These are phyloP conservation scores for Stevia rebaudiana DNA, from an alignment of 140 eudicot genomes.

Conservation along the genomic window DNA sequence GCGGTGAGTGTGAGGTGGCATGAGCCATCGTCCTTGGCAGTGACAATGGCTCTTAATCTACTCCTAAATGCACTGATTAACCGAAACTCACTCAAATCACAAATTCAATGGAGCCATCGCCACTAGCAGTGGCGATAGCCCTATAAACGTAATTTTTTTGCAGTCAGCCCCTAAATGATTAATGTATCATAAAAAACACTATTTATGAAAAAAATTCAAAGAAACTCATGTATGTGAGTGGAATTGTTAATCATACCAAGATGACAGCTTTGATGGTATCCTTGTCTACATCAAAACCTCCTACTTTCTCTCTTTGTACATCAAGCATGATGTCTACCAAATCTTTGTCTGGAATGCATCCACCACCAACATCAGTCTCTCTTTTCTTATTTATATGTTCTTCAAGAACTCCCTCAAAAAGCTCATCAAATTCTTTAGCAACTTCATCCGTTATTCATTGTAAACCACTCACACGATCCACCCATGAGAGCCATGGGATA, in stretches of 20 bases:
- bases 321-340: conserved; percentile 53
- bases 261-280: conserved; percentile 39
- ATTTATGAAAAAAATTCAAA: neutral
- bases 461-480: conserved; percentile 35
- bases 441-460: conserved; percentile 11
- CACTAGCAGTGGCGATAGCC: too few species aligned
- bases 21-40: too few species aligned
- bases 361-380: neutral
- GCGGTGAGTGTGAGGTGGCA: too few species aligned
- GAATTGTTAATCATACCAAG: too few species aligned
- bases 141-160: too few species aligned
- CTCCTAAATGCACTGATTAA: too few species aligned
- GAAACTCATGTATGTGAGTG: too few species aligned
- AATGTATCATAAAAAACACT: too few species aligned
- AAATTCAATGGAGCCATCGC: too few species aligned
- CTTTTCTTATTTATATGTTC: conserved; percentile 27
- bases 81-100: too few species aligned
- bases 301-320: conserved; percentile 34
- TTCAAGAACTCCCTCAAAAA: conserved; percentile 29
- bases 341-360: conserved; percentile 31
- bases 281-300: conserved; percentile 21
- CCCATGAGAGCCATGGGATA: conserved; percentile 43
- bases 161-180: too few species aligned
- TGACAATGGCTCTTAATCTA: too few species aligned
- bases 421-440: conserved; percentile 29